Evolutionary conservation across 2,329 filamentous ascomycete genomes (phyloP), one percentile per base, ranked within the genome.

Genomic region (Drechslerella dactyloides): DNA sequence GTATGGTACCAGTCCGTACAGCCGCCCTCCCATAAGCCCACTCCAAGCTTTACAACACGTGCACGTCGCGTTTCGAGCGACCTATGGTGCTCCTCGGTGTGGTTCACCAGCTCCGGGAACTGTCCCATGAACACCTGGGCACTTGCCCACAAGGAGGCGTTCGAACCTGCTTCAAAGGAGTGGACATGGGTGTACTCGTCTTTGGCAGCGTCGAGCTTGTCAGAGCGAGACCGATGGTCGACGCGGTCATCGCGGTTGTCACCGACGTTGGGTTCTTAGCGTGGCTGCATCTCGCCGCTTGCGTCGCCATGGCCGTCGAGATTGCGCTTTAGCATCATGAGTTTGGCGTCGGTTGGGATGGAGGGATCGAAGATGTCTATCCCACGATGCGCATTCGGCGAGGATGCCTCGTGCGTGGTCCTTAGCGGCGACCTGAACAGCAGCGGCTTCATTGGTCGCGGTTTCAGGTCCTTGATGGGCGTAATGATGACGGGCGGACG

Each of bases 81-180:
- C 24, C 44, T 54, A n/a, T 48, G 30, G 48, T 58, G 59, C 13
- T 40, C 46, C 24, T 66, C n/a, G 0, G 62, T 66, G 15, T 37
- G 7, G 54, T 66, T 66, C n/a, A 66, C 53, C 11, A 66, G 62
- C 23, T 66, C 62, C 1, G 62, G 62, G 37, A 54, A 59, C 33
- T 66, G 62, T 15, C 54, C 27, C 15, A 46, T 42, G 3, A 66
- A 35, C 1, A 66, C 62, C 13, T 66, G 62, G 17, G 62, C 62
- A 11, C 53, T 30, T 21, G 62, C 62, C 62, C 62, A 66, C 15
- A 66, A 46, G 13, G 62, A 66, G 2, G 62, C 62, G 40, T 66
- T 46, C 7, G 62, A 66, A 7, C 46, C 37, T 10, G 46, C 54
- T 35, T 51, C 48, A 35, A 66, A 66, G 2, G 54, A 27, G 24